phyloP scores from a whole-genome alignment of 164 flowering plant genomes.

The Dillenia suffruticosa region DNA sequence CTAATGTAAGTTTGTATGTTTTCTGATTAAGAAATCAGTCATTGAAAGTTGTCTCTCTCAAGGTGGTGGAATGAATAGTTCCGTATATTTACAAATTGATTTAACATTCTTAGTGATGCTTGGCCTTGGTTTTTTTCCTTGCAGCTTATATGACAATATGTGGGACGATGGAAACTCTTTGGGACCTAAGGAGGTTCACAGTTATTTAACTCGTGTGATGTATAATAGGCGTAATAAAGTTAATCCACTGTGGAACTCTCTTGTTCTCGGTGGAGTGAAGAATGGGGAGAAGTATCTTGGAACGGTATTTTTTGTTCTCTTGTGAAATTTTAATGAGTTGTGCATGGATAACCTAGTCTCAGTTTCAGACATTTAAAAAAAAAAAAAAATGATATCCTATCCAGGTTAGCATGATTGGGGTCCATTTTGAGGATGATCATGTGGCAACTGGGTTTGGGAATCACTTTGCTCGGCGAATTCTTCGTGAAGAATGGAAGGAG shows the following conservation, averaged over 20 bases:
- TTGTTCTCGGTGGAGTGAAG: slow-evolving; percentile 89
- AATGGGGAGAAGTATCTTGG: slow-evolving; percentile 96
- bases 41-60: background rate
- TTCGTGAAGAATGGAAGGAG: slow-evolving; percentile 89
- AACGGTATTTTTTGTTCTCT: slow-evolving; percentile 41
- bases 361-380: too few relatives aligned
- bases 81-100: background rate
- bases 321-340: background rate
- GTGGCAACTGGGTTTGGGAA: too few relatives aligned
- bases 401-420: slow-evolving; percentile 95
- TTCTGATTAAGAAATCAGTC: too few relatives aligned
- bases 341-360: slow-evolving; percentile 1
- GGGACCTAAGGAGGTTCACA: slow-evolving; percentile 95
- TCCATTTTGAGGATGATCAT: slow-evolving; percentile 40
- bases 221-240: slow-evolving; percentile 77
- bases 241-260: slow-evolving; percentile 91
- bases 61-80: background rate
- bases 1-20: slow-evolving; percentile 57
- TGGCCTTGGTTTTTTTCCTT: slow-evolving; percentile 10
- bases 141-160: slow-evolving; percentile 89
- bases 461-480: slow-evolving; percentile 90
- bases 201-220: slow-evolving; percentile 68
- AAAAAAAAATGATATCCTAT: too few relatives aligned
- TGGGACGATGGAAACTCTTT: slow-evolving; percentile 98
- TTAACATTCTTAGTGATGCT: slow-evolving; percentile 2